phyloP scores from a whole-genome alignment of 768 basidiomycete genomes.

The Collybiopsis confluens region DNA sequence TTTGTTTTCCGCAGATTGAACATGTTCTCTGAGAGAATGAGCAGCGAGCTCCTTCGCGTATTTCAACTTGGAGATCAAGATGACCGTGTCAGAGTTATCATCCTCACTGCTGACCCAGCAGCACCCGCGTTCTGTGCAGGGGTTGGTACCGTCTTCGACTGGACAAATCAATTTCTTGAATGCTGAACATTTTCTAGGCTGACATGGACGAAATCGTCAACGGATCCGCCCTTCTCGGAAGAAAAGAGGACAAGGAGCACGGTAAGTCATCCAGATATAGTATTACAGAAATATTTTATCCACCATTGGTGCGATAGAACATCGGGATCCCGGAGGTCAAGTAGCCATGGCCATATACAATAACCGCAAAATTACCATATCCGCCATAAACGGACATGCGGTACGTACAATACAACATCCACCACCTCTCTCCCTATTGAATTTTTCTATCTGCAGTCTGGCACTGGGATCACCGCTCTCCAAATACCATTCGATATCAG shows the following conservation, averaged over 20 bases:
- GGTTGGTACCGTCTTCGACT: slow-evolving; percentile 24
- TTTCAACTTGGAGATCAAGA: slow-evolving; percentile 47
- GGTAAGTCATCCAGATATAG: slow-evolving; percentile 16
- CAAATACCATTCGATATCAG: slow-evolving; percentile 51
- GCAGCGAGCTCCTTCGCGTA: slow-evolving; percentile 34
- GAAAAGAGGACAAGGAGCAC: neutral
- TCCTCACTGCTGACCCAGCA: slow-evolving; percentile 48
- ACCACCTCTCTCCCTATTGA: too few relatives aligned
- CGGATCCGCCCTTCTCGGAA: slow-evolving; percentile 34
- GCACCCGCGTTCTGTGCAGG: slow-evolving; percentile 54
- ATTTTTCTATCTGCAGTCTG: slow-evolving; percentile 24
- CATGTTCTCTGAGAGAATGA: slow-evolving; percentile 31
- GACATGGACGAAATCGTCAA: slow-evolving; percentile 27
- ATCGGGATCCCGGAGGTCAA: slow-evolving; percentile 45
- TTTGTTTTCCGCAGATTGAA: slow-evolving; percentile 35
- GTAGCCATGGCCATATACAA: slow-evolving; percentile 43
- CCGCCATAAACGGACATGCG: slow-evolving; percentile 48
- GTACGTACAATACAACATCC: slow-evolving; percentile 23
- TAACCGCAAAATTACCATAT: slow-evolving; percentile 53
- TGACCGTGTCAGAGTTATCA: slow-evolving; percentile 48
- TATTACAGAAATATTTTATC: too few relatives aligned
- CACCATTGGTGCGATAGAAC: slow-evolving; percentile 16
- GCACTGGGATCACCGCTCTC: slow-evolving; percentile 42
- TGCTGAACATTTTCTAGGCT: slow-evolving; percentile 11
- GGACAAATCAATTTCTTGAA: slow-evolving; percentile 16